Evolutionary conservation across 805 yeast genomes (phyloP).

Genomic region (Barnettozyma populi): DNA sequence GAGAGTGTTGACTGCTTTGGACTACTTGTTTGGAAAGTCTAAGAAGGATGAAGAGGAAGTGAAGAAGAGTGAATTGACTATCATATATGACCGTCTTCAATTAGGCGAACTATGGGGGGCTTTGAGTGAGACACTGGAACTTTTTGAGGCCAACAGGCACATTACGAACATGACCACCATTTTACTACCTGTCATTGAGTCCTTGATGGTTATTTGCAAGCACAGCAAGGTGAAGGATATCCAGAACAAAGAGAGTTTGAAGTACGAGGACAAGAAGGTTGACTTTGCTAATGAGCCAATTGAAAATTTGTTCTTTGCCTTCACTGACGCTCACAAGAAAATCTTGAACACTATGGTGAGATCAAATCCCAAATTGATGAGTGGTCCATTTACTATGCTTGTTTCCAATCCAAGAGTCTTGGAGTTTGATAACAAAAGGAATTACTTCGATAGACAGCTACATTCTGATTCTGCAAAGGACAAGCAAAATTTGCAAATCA

Average conservation of each 20-base stretch:
- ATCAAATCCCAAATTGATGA: constrained; percentile 85
- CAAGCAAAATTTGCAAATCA: constrained; percentile 48
- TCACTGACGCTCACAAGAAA: constrained; percentile 84
- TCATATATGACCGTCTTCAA: constrained; percentile 60
- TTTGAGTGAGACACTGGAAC: constrained; percentile 62
- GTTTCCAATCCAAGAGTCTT: constrained; percentile 83
- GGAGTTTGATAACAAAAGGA: constrained; percentile 91
- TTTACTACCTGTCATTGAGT: constrained; percentile 80
- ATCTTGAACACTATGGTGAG: constrained; percentile 88
- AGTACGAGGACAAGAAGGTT: constrained; percentile 55
- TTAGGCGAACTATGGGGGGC: constrained; percentile 84
- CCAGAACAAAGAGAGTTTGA: constrained; percentile 47
- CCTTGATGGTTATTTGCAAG: constrained; percentile 94
- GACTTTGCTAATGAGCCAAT: constrained; percentile 73
- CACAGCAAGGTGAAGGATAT: constrained; percentile 62
- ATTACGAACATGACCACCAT: constrained; percentile 70
- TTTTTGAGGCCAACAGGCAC: constrained; percentile 52
- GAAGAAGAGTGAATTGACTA: constrained; percentile 41
- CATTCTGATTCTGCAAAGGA: constrained; percentile 41
- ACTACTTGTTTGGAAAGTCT: constrained; percentile 54
- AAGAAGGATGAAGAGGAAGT: constrained; percentile 17
- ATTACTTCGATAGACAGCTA: constrained; percentile 72
- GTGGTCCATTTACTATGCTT: constrained; percentile 89
- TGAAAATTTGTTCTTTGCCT: constrained; percentile 73
- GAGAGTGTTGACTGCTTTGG: constrained; percentile 81